Evolutionary conservation across 495 filamentous ascomycete genomes (phyloP), one percentile per base, ranked within the genome.

Genomic region (Penicillium paradoxum): DNA sequence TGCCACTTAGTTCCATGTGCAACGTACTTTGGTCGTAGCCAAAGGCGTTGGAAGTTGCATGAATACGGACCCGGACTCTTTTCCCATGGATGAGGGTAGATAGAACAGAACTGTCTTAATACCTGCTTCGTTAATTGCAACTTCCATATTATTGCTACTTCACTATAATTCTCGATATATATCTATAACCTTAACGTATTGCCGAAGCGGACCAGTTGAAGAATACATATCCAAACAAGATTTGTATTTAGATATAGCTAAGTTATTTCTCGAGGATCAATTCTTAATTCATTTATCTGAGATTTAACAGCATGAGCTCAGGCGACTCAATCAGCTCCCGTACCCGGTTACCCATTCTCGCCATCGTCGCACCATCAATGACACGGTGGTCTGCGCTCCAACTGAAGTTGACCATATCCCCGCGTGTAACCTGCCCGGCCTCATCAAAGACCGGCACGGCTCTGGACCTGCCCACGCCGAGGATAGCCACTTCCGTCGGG

Each of bases 301-400:
- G 51, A 29, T 67, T 73, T 51, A 73, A 78, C 41, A 96, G 71
- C 90, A 97, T 93, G 43, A 78, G 75, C 69, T 87, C 91, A 2
- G 91, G 87, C 56, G 87, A 83, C 72, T 97, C 92, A 44, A 96
- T 77, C 36, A 86, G 84, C 25, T 77, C 73, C 54, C 80, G 81
- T 32, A 97, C 86, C 54, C 81, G 78, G 54, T 89, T 88, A 1
- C 90, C 91, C 72, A 91, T 91, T 39, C 90, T 74, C 8, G 95
- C 95, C 82, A 96, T 87, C 24, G 88, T 95, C 27, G 91, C 93
- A 5, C 95, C 95, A 72, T 99, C 95, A 40, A 97, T 83, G 45
- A 97, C 84, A 5, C 95, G 76, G 72, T 99, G 95, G 70, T 99
- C 95, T 17, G 92, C 95, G 64, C 90, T 92, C 91, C 91, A 99